Conservation (phyloP, 129 eudicot species). For the Calendula officinalis region DNA sequence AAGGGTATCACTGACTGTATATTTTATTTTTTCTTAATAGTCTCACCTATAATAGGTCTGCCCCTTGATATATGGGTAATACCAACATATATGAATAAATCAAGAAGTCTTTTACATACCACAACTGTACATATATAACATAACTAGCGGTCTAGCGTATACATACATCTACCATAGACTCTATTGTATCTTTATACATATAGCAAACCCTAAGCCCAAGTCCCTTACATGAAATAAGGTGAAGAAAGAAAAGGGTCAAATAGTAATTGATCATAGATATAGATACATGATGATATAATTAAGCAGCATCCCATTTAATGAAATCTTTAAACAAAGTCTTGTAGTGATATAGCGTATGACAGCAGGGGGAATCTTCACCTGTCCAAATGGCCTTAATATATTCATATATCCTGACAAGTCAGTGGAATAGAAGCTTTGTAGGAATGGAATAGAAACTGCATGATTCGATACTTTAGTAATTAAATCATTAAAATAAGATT, state of each 20-base stretch:
- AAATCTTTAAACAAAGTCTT: constrained; percentile 1
- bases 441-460: constrained; percentile 49
- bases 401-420: constrained; percentile 39
- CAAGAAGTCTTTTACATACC: too few relatives aligned
- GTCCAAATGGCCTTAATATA: constrained; percentile 33
- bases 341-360: constrained; percentile 31
- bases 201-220: background rate
- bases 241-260: constrained; percentile 7
- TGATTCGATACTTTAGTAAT: constrained; percentile 28
- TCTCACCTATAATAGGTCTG: too few relatives aligned
- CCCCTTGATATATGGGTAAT: too few relatives aligned
- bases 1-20: too few relatives aligned
- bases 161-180: background rate
- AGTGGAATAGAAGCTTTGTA: constrained; percentile 46
- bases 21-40: too few relatives aligned
- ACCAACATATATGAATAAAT: too few relatives aligned
- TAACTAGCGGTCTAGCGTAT: background rate
- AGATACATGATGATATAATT: constrained; percentile 5
- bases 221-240: background rate
- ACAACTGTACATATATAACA: too few relatives aligned
- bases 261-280: constrained; percentile 4
- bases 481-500: constrained; percentile 14
- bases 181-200: background rate
- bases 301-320: constrained; percentile 19
- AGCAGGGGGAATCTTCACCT: constrained; percentile 38